These are phyloP conservation scores for Ormosia emarginata DNA, from an alignment of 306 rosid genomes.

Conservation along the genomic window DNA sequence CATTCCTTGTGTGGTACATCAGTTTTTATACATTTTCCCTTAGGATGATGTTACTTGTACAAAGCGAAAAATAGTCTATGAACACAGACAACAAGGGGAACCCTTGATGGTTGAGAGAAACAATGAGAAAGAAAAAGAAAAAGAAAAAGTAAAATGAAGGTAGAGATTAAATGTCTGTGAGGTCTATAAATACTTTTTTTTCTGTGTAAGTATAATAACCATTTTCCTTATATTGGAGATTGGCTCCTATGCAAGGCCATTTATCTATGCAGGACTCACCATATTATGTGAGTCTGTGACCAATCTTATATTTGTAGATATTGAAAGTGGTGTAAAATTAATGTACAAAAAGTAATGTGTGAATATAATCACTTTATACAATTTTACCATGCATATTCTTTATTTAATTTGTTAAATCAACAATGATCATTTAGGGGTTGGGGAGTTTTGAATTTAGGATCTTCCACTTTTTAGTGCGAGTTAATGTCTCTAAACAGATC, in stretches of 20 bases:
- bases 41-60: too few species aligned
- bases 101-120: too few species aligned
- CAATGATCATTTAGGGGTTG: neutral
- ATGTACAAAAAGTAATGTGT: neutral
- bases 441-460: neutral
- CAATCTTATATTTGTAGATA: neutral
- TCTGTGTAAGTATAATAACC: too few species aligned
- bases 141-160: too few species aligned
- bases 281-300: neutral
- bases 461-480: neutral
- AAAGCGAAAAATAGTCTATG: too few species aligned
- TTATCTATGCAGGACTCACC: neutral
- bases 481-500: neutral
- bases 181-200: too few species aligned
- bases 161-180: too few species aligned
- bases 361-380: neutral
- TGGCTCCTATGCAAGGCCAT: too few species aligned
- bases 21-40: neutral
- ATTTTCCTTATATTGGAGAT: too few species aligned
- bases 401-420: neutral
- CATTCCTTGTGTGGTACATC: neutral
- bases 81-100: too few species aligned
- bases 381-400: neutral
- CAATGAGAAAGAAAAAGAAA: too few species aligned
- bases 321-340: neutral